Base-by-base conservation (phyloP, 2,329 filamentous ascomycete species). In the Fusarium veterinarium region DNA sequence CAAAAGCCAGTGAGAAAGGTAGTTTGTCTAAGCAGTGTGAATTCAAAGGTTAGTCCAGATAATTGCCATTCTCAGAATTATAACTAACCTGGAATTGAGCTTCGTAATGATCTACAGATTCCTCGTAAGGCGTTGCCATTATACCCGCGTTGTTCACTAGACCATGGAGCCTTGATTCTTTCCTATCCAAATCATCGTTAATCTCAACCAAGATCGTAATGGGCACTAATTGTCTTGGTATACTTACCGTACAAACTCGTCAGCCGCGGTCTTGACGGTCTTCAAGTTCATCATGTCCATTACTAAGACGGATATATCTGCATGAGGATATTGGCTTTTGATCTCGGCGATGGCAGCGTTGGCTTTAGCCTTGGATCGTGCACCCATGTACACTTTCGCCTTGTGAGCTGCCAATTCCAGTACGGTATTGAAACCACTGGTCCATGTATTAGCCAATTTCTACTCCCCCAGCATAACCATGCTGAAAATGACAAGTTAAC, bases 121-220 rank as follows among this genome's bases (percentile, higher is more conserved):
- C 49, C 23, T 67, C 59, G 13, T 49, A 60, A 1, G 69, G 69
- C 3, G 67, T 67, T 8, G 53, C 49, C 69, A 72, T 72, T 41
- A 71, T 61, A 3, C 69, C 69, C 1, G 69, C 69, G 23, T 67
- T 72, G 31, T 67, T 63, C 11, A 72, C 57, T 0, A 72, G 46
- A 1, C 55, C 53, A 16, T 72, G 58, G 0, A 69, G 53, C 4
- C 14, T 2, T 0, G 42, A 1, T 49, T 42, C 16, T 37, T 57
- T 44, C 8, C 53, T 57, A 35, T 8, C 0, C 53, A 48, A 13
- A 0, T 12, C 25, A n/a, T 33, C 3, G 9, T 44, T 28, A 56
- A 20, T 14, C 9, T 23, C 5, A 33, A 8, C 10, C 8, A 33
- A 3, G 17, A 14, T 37, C 17, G 11, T 5, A 35, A 49, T n/a